Base-by-base conservation (phyloP, 176 grass and related monocot genomes). In the Musa troglodytarum region DNA sequence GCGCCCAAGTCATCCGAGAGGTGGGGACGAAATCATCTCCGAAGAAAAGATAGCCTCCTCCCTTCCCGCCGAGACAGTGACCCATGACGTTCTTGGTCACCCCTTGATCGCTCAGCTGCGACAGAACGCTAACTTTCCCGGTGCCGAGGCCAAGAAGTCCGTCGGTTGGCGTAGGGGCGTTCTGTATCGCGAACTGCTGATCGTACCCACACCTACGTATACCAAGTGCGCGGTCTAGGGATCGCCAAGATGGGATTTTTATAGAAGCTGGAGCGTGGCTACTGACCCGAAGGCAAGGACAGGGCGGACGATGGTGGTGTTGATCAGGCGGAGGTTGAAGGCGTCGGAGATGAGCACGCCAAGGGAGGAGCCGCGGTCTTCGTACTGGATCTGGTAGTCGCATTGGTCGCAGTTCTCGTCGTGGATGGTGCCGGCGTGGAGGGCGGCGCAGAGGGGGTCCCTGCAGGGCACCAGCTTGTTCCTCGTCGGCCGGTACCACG, bases 21-120 rank as follows among this genome's bases (percentile, higher is more conserved):
- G 83, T 87, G 50, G 88, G 94, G 70, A 98, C 90, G 63, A 91
- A 64, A 85, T 91, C 83, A 71, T 98, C 94, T 25, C 94, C 94
- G 69, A 98, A 93, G 86, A 98, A 93, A 75, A 98, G 87, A 77
- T 87, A 98, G 12, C 94, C 94, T n/a, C 88, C 90, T 25, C 86
- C 88, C 73, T 70, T 93, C 10, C 77, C 63, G 66, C 94, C 86
- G 22, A 98, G 94, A 77, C 94, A 98, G 58, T 98, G 94, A 49
- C 90, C 94, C 68, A 98, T 75, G 52, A 98, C 94, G 14, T 98
- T 98, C 78, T 87, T 92, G 78, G 84, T 91, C 75, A 93, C 71
- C 10, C 90, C 90, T 64, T 89, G 88, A 68, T 93, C 80, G 68
- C 92, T 98, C 43, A 98, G 50, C 82, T 98, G 94, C 49, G 90